Evolutionary conservation across 352 stramenopile species (phyloP).

Genomic region (Phytophthora colocasiae): DNA sequence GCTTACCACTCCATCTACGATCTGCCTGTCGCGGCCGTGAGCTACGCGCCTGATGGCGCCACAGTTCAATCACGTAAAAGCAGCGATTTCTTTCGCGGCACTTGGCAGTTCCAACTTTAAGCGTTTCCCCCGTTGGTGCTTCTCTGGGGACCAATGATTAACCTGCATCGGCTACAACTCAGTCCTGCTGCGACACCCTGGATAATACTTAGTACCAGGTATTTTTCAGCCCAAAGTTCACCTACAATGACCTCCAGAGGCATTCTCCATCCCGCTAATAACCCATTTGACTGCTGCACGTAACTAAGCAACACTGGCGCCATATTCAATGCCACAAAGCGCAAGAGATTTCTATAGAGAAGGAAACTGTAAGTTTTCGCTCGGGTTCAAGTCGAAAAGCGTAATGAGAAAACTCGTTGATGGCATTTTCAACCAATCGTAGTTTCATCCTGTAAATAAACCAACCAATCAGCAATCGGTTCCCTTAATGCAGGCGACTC

Average conservation of each 20-base stretch:
- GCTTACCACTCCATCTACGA: background rate
- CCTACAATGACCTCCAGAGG: background rate
- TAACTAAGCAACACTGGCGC: background rate
- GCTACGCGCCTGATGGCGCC: constrained; percentile 3
- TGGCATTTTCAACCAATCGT: constrained; percentile 36
- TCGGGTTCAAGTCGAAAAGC: constrained; percentile 18
- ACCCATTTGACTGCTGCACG: background rate
- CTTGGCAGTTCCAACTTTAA: background rate
- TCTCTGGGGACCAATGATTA: background rate
- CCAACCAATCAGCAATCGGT: background rate
- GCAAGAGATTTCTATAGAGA: constrained; percentile 8
- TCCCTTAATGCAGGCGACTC: constrained; percentile 28
- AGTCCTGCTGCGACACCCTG: constrained; percentile 12
- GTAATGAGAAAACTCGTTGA: constrained; percentile 11
- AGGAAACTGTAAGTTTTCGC: constrained; percentile 23
- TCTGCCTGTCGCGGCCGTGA: constrained; percentile 1
- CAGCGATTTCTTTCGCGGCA: constrained; percentile 25
- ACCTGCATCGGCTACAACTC: constrained; percentile 7
- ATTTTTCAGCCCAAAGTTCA: background rate
- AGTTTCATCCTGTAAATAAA: background rate
- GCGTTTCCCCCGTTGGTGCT: background rate
- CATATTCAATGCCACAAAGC: no score
- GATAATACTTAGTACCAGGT: background rate
- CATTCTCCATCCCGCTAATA: background rate
- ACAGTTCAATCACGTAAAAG: constrained; percentile 12